Evolutionary conservation across 352 stramenopile genomes (phyloP), one percentile per base, ranked within the genome.

Genomic region (Phytophthora meadii): DNA sequence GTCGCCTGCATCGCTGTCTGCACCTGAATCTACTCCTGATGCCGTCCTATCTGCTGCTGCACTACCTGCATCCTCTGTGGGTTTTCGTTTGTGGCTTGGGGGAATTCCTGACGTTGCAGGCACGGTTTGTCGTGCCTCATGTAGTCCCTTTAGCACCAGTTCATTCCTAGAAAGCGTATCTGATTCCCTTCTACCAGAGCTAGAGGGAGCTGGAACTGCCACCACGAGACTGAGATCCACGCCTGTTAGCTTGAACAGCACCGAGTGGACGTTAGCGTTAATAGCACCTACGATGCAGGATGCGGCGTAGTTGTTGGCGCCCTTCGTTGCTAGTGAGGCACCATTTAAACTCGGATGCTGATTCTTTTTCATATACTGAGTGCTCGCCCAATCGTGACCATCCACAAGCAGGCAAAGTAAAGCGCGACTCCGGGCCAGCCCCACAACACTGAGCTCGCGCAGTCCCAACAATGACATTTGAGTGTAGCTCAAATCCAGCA

Each of bases 281-380:
- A 94, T 82, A 17, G 86, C 82, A 15, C 79, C 77, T n/a, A 88
- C 65, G 34, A 94, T 85, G 56, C 86, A 94, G 15, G 76, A 88
- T 8, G 84, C 86, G 0, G 86, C 86, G 57, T 90, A 94, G 49
- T 86, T 86, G 69, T 79, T 88, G 22, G 86, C 86, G 24, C 82
- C 81, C 28, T 84, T 85, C 10, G 81, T 68, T 9, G 84, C 87
- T 48, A 94, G 66, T 54, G 82, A 81, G 32, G 81, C 77, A 45
- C 84, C 81, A 7, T 87, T 84, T 22, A 90, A 72, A 55, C 59
- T 74, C 37, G 61, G 65, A 30, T 74, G 64, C 24, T 73, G 76
- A 22, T 79, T 83, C 61, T 91, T 89, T 65, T 89, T 88, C 84
- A 94, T 94, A 59, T 88, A 92, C 74, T 92, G 79, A 51, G 86